Conservation (phyloP, 768 basidiomycete genomes). For the Pleurotus salmoneostramineus region DNA sequence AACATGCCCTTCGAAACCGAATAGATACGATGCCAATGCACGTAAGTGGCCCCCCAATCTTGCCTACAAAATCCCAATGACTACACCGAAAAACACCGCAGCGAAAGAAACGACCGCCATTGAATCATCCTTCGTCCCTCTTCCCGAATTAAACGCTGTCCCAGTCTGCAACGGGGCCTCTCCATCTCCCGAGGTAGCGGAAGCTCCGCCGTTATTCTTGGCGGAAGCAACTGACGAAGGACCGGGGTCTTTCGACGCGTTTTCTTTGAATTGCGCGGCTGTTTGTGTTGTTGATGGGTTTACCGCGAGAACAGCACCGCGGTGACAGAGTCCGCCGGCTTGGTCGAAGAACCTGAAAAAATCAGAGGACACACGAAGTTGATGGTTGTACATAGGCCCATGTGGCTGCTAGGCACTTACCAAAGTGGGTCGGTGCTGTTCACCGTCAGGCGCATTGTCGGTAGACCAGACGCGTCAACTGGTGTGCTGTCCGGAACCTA, state of each 20-base stretch:
- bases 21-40: too few relatives aligned
- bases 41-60: too few relatives aligned
- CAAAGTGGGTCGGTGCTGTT: slow-evolving; percentile 32
- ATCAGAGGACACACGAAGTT: neutral
- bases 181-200: neutral
- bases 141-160: neutral
- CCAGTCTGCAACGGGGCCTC: neutral
- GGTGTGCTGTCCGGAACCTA: slow-evolving; percentile 18
- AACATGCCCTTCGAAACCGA: too few relatives aligned
- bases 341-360: slow-evolving; percentile 32
- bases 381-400: too few relatives aligned
- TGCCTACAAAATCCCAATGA: slow-evolving; percentile 1
- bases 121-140: neutral
- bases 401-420: slow-evolving; percentile 12
- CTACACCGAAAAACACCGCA: neutral
- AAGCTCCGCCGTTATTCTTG: neutral
- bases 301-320: slow-evolving; percentile 34
- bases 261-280: slow-evolving; percentile 30
- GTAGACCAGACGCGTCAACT: slow-evolving; percentile 32
- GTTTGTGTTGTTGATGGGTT: slow-evolving; percentile 30
- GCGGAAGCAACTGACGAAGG: slow-evolving; percentile 11
- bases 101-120: neutral
- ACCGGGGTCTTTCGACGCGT: slow-evolving; percentile 25
- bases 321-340: slow-evolving; percentile 31
- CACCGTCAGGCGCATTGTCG: slow-evolving; percentile 23